phyloP scores from a whole-genome alignment of 257 asterid genomes.

The Solanum etuberosum region DNA sequence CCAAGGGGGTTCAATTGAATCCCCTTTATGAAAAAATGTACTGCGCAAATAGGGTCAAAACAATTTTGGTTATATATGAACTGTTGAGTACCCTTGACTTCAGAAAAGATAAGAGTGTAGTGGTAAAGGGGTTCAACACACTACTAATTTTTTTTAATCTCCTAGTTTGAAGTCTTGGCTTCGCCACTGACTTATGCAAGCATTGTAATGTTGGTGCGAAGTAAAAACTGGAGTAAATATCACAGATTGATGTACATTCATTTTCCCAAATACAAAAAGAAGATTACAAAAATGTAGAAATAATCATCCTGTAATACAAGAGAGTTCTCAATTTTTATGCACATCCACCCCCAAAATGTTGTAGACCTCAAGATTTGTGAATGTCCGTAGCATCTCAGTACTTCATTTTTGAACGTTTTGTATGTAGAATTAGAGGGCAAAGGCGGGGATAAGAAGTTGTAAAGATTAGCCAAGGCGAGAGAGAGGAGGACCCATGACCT shows the following conservation, averaged over 20 bases:
- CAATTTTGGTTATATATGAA: background rate
- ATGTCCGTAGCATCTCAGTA: background rate
- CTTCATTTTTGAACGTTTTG: no score
- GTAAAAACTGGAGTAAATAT: background rate
- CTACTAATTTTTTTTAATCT: no score
- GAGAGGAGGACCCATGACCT: no score
- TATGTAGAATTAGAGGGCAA: no score
- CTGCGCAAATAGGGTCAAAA: background rate
- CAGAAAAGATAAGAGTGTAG: background rate
- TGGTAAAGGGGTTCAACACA: background rate
- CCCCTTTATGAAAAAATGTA: background rate
- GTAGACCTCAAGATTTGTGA: background rate
- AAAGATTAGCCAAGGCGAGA: no score
- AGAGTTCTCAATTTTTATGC: background rate
- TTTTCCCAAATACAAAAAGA: background rate
- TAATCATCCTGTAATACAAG: background rate
- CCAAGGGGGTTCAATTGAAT: background rate
- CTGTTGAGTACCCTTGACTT: background rate
- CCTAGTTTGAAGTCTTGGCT: no score
- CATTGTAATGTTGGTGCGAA: background rate
- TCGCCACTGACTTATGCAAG: no score
- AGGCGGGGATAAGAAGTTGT: no score
- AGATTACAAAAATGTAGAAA: background rate
- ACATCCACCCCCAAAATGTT: background rate
- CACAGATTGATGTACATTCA: background rate